A percentile compares a stretch with the other conserved stretches of the same genome.
These are phyloP conservation scores for Pezicula neosporulosa DNA, from an alignment of 2,329 filamentous ascomycete genomes.

Conservation along the genomic window DNA sequence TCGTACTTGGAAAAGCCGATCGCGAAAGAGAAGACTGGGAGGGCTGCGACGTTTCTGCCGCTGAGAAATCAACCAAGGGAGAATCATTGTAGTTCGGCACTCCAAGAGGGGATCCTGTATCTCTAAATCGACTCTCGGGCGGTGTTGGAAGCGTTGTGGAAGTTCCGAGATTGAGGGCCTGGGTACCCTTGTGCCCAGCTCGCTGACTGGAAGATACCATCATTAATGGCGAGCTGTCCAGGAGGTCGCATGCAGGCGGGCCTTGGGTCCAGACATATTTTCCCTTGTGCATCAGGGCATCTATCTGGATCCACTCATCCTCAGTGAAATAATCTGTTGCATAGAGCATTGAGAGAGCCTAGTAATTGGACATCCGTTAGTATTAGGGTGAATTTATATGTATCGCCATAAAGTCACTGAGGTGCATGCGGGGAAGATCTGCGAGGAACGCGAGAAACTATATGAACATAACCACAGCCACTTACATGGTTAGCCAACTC, in stretches of 20 bases:
- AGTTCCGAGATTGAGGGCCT: neutral
- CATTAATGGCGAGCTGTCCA: constrained; percentile 19
- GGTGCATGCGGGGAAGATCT: neutral
- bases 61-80: neutral
- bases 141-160: neutral
- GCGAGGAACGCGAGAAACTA: neutral
- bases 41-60: neutral
- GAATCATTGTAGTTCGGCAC: too few species aligned
- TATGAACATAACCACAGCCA: neutral
- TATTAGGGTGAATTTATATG: neutral
- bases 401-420: neutral
- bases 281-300: constrained; percentile 24
- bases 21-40: neutral
- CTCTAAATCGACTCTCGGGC: too few species aligned
- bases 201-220: constrained; percentile 9
- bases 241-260: constrained; percentile 10
- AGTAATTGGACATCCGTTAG: neutral
- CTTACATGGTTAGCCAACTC: neutral
- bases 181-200: neutral
- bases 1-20: neutral
- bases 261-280: constrained; percentile 23
- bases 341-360: constrained; percentile 22
- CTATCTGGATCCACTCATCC: constrained; percentile 26
- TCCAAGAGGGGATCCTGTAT: too few species aligned
- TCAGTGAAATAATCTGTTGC: constrained; percentile 25